A percentile compares a stretch with the other conserved stretches of the same genome.
These are phyloP conservation scores for Oemleria cerasiformis DNA, from an alignment of 306 rosid genomes.

Conservation along the genomic window DNA sequence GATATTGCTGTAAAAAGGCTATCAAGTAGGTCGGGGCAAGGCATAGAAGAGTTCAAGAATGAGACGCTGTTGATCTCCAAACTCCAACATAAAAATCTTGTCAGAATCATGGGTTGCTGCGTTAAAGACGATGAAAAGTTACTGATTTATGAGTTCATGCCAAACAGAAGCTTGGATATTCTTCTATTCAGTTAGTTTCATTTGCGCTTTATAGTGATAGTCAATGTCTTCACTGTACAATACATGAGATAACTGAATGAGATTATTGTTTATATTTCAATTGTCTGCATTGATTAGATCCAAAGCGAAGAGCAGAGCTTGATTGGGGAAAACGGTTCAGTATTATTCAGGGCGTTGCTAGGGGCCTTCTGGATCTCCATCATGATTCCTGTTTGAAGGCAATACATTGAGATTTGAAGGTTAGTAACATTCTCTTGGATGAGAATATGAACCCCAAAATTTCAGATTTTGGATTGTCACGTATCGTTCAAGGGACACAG, in stretches of 20 bases:
- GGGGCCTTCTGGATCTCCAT: constrained; percentile 21
- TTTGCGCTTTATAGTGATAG: neutral
- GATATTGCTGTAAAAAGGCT: constrained; percentile 38
- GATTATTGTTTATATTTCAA: neutral
- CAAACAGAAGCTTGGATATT: constrained; percentile 39
- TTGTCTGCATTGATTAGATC: neutral
- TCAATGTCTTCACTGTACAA: too few species aligned
- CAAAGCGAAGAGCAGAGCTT: constrained; percentile 7
- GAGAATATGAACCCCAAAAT: constrained; percentile 35
- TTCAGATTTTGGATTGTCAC: constrained; percentile 39
- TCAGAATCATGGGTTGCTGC: constrained; percentile 34
- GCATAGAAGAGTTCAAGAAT: constrained; percentile 33
- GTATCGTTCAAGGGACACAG: constrained; percentile 16
- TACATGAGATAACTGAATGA: neutral
- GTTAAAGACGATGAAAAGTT: constrained; percentile 32
- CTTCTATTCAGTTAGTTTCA: constrained; percentile 32
- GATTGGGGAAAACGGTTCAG: constrained; percentile 11
- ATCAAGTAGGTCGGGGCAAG: constrained; percentile 36
- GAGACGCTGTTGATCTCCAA: constrained; percentile 32
- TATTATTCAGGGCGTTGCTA: constrained; percentile 26
- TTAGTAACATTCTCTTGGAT: constrained; percentile 25
- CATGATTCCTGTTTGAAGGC: constrained; percentile 4
- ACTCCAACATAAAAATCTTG: constrained; percentile 42
- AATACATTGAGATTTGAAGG: constrained; percentile 29
- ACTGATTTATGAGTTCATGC: constrained; percentile 39